Evolutionary conservation across 2,329 filamentous ascomycete species (phyloP).

Genomic region (Exophiala aquamarina): DNA sequence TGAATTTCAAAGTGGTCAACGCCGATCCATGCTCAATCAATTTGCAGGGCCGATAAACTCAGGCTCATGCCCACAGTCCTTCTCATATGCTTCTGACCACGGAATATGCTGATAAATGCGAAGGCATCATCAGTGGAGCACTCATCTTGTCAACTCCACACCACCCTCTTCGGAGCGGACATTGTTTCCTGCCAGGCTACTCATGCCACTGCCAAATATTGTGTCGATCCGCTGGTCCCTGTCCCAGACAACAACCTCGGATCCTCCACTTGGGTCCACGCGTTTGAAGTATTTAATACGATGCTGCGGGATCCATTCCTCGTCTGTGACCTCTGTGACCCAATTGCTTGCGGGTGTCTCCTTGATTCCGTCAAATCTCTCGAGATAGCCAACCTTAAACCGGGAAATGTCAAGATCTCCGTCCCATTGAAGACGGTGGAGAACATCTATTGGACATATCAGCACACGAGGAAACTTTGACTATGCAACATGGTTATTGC

Average conservation of each 20-base stretch:
- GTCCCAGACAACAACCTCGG: constrained; percentile 50
- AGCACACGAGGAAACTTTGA: constrained; percentile 4
- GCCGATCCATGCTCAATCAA: too few species aligned
- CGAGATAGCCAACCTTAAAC: constrained; percentile 55
- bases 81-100: too few species aligned
- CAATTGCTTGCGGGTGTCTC: constrained; percentile 51
- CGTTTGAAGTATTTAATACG: constrained; percentile 53
- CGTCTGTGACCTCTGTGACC: constrained; percentile 54
- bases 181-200: constrained; percentile 1
- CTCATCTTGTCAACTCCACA: constrained; percentile 5
- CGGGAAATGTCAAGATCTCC: constrained; percentile 42
- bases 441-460: constrained; percentile 39
- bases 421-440: constrained; percentile 54
- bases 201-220: constrained; percentile 38
- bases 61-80: too few species aligned
- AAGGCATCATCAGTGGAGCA: neutral
- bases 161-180: constrained; percentile 10
- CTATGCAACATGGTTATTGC: too few species aligned
- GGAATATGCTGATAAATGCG: too few species aligned
- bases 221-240: constrained; percentile 47
- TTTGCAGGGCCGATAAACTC: too few species aligned
- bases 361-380: constrained; percentile 52
- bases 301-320: constrained; percentile 59
- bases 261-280: constrained; percentile 28
- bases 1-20: too few species aligned